phyloP scores from a whole-genome alignment of 139 green algal species.

The Microglena sp. region DNA sequence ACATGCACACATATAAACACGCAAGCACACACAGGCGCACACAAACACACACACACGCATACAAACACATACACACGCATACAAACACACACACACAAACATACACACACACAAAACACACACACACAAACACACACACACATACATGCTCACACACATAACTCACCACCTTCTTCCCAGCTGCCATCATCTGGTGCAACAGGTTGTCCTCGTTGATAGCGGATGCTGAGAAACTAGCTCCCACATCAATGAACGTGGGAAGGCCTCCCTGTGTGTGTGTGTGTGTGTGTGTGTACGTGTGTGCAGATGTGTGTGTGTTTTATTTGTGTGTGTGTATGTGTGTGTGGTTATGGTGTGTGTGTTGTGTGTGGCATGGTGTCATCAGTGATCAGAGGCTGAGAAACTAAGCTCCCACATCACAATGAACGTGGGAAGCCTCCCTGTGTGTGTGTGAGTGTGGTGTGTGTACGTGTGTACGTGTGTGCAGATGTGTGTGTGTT shows the following conservation, averaged over 20 bases:
- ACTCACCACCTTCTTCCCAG: conserved; percentile 45
- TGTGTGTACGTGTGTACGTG: conserved; percentile 68
- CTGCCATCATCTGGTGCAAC: conserved; percentile 59
- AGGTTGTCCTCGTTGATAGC: conserved; percentile 85
- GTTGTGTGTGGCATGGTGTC: too few relatives aligned
- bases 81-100: not conserved
- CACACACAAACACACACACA: not conserved
- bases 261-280: conserved; percentile 53
- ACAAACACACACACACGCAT: not conserved
- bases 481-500: too few relatives aligned
- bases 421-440: conserved; percentile 45
- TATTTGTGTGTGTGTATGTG: too few relatives aligned
- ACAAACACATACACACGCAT: not conserved
- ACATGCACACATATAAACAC: not conserved
- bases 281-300: too few relatives aligned
- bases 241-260: conserved; percentile 92
- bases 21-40: not conserved
- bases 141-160: not conserved
- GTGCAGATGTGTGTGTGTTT: too few relatives aligned
- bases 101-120: not conserved
- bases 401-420: not conserved
- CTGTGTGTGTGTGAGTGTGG: conserved; percentile 93
- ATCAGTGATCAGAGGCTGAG: too few relatives aligned
- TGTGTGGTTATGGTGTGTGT: too few relatives aligned
- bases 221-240: conserved; percentile 67